A percentile compares a stretch with the other conserved stretches of the same genome.
Conservation (phyloP, 1,139 yeast species). For the Pichia terricola region DNA sequence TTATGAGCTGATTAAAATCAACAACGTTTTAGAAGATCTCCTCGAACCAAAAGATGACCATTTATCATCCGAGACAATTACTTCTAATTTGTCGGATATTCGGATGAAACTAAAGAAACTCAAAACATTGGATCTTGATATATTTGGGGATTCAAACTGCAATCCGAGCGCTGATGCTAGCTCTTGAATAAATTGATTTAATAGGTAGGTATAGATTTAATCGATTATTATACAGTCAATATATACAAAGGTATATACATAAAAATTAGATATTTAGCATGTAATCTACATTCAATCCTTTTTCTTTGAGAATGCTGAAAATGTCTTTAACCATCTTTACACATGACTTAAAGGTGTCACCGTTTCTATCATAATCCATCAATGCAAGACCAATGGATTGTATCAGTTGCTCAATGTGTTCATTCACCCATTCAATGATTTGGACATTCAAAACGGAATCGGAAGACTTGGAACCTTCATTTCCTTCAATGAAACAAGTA, state of each 20-base stretch:
- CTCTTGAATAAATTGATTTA: no score
- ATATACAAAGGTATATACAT: no score
- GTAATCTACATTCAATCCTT: slow-evolving; percentile 10
- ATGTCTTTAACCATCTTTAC: slow-evolving; percentile 4
- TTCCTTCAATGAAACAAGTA: slow-evolving; percentile 1
- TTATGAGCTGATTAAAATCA: slow-evolving; percentile 39
- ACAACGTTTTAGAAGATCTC: slow-evolving; percentile 27
- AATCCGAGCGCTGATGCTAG: no score
- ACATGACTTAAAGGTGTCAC: slow-evolving; percentile 5
- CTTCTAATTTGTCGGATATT: slow-evolving; percentile 4
- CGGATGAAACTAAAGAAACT: slow-evolving; percentile 5
- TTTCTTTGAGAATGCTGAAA: slow-evolving; percentile 5
- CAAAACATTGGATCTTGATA: slow-evolving; percentile 5
- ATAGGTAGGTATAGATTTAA: no score
- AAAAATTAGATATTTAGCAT: no score
- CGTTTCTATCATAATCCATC: slow-evolving; percentile 9
- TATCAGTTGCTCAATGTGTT: slow-evolving; percentile 6
- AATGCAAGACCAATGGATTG: slow-evolving; percentile 5
- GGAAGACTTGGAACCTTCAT: not conserved
- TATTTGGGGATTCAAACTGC: slow-evolving; percentile 9
- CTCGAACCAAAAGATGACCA: slow-evolving; percentile 4
- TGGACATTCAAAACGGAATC: slow-evolving; percentile 3
- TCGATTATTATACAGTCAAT: no score
- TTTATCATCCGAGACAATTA: slow-evolving; percentile 4
- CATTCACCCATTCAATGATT: slow-evolving; percentile 11